A percentile compares a stretch with the other conserved stretches of the same genome.
Evolutionary conservation across 192 early-diverging fungal species (phyloP).

Genomic region (Coemansia sp.): DNA sequence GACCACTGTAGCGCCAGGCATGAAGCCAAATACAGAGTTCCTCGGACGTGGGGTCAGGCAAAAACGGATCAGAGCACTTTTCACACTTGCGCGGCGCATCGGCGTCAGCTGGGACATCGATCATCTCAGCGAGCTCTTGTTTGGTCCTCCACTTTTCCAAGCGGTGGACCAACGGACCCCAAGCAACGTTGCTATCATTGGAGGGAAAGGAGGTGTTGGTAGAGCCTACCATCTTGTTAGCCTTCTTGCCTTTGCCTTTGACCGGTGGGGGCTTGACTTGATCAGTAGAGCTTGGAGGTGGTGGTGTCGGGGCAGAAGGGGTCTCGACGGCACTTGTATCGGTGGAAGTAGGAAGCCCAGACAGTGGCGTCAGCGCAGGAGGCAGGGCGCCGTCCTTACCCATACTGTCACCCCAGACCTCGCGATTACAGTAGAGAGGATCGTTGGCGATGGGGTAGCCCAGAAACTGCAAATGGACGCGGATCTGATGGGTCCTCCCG

Average conservation of each 20-base stretch:
- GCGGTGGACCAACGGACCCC: constrained; percentile 25
- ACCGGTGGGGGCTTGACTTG: not conserved
- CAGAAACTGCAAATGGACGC: constrained; percentile 92
- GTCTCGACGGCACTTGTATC: not conserved
- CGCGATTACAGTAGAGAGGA: constrained; percentile 79
- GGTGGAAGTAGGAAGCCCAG: not conserved
- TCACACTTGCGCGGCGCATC: constrained; percentile 49
- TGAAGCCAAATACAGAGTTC: constrained; percentile 90
- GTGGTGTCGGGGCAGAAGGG: not conserved
- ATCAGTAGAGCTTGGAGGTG: not conserved
- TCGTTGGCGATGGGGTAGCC: constrained; percentile 96
- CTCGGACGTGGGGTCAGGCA: constrained; percentile 71
- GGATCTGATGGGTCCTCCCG: constrained; percentile 96
- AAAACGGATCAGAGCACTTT: constrained; percentile 61
- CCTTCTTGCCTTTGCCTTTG: not conserved
- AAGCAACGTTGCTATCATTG: constrained; percentile 15
- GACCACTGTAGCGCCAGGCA: constrained; percentile 78
- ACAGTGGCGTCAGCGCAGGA: not conserved
- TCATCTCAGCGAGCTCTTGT: constrained; percentile 27
- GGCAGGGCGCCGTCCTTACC: constrained; percentile 57
- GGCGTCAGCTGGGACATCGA: constrained; percentile 20
- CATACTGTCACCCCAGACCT: constrained; percentile 67
- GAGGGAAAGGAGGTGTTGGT: constrained; percentile 8
- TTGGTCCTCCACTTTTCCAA: constrained; percentile 47
- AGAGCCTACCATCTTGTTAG: constrained; percentile 22